phyloP scores from a whole-genome alignment of 371 early-diverging fungal species.

The Syncephalastrum sp. region DNA sequence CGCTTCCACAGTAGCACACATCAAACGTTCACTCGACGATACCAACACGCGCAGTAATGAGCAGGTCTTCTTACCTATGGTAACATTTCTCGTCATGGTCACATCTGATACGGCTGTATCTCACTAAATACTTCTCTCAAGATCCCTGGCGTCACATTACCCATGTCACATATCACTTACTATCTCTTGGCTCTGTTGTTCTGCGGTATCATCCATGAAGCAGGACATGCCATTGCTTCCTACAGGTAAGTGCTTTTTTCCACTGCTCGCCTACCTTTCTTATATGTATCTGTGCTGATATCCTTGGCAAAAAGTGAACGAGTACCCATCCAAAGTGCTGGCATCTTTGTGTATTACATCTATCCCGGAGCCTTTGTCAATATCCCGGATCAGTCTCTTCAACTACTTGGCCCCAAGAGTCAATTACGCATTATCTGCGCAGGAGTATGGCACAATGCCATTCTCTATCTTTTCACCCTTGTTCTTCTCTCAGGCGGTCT shows the following conservation, averaged over 20 bases:
- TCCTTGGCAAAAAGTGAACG: constrained; percentile 43
- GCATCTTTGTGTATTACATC: constrained; percentile 70
- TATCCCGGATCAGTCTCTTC: constrained; percentile 54
- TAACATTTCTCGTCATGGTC: constrained; percentile 13
- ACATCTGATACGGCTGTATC: background rate
- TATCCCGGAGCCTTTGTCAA: constrained; percentile 91
- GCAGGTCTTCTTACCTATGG: constrained; percentile 64
- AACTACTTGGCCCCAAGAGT: constrained; percentile 41
- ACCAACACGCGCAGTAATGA: constrained; percentile 17
- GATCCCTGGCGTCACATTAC: constrained; percentile 86
- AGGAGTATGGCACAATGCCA: constrained; percentile 83
- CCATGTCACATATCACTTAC: constrained; percentile 69
- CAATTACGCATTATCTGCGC: constrained; percentile 77
- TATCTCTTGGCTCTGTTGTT: constrained; percentile 66
- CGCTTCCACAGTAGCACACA: too few relatives aligned
- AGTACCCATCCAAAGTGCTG: constrained; percentile 64
- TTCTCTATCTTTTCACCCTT: constrained; percentile 50
- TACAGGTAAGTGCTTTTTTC: constrained; percentile 35
- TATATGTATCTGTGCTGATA: background rate
- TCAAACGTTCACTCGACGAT: constrained; percentile 15
- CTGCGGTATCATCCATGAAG: constrained; percentile 75
- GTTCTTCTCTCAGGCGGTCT: constrained; percentile 53
- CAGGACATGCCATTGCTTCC: constrained; percentile 82
- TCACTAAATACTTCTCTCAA: constrained; percentile 11
- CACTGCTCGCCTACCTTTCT: background rate